Evolutionary conservation across 176 grass and related monocot species (phyloP), one percentile per base, ranked within the genome.

Genomic region (Zea mays): DNA sequence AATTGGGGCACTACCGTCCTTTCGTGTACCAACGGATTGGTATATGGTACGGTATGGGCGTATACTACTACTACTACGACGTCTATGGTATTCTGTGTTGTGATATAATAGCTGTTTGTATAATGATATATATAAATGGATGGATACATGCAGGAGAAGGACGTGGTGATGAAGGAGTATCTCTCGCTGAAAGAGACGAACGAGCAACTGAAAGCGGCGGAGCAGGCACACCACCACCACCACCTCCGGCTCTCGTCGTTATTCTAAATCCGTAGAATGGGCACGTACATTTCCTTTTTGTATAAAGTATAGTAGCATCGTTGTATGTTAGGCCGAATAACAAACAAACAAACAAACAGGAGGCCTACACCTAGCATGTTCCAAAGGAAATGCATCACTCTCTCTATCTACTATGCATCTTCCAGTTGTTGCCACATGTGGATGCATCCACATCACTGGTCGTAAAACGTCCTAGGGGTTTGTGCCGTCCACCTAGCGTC

Each of bases 151-250:
- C 62, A 91, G 92, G 86, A 94, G 80, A 89, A 86, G 83, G 86
- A 91, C 71, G 7, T 67, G 47, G 83, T 76, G 76, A 74, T 78
- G 56, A 65, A 84, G 46, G 83, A 88, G 83, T 88, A 84, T 42
- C 79, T 86, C 15, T 76, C 67, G 10, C 75, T 90, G 20, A 88
- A 88, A 73, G 92, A 91, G 75, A 94, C 74, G 38, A 94, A 94
- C 80, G 79, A 61, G 80, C 85, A 84, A 66, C 83, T 94, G 5
- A 84, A 75, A 69, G 86, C 62, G 36, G 27, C 27, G 27, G 0
- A 27, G 27, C 62, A 85, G 45, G 14, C 66, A 42, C 66, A 78
- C 36, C 39, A 60, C n/a, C n/a, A n/a, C n/a, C n/a, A n/a, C n/a
- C n/a, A n/a, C 51, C 66, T 65, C 17, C 77, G 43, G 59, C 21